Percentiles rank a stretch among this genome's conserved stretches.
Evolutionary conservation across 306 rosid species (phyloP).

Genomic region (Prunus campanulata): DNA sequence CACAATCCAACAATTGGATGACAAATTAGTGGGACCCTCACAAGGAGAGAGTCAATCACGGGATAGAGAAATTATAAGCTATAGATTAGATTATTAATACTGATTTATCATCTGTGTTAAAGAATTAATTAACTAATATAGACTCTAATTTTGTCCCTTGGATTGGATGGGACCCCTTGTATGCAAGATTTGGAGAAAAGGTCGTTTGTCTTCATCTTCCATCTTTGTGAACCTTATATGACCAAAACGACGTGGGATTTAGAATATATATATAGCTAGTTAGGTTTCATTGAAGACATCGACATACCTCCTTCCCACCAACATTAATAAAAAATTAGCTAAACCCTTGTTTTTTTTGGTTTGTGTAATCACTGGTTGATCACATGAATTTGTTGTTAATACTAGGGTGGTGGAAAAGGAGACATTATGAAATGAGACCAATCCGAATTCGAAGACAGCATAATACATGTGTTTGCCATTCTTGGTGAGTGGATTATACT

Average conservation of each 20-base stretch:
- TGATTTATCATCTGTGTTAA: constrained; percentile 11
- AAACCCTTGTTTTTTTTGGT: neutral
- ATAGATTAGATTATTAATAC: constrained; percentile 6
- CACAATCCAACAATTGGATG: constrained; percentile 15
- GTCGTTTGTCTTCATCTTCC: constrained; percentile 43
- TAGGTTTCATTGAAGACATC: constrained; percentile 23
- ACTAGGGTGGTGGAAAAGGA: constrained; percentile 39
- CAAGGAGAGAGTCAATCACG: constrained; percentile 54
- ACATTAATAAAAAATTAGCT: constrained; percentile 23
- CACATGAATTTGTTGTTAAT: constrained; percentile 24
- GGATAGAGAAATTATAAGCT: constrained; percentile 28
- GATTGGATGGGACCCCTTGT: constrained; percentile 12
- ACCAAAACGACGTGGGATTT: constrained; percentile 25
- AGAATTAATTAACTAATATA: constrained; percentile 11
- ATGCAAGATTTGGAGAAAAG: constrained; percentile 53
- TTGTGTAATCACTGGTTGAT: constrained; percentile 21
- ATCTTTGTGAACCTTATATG: neutral
- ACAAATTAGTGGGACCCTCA: constrained; percentile 19
- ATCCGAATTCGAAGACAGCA: constrained; percentile 30
- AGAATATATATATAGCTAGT: constrained; percentile 2
- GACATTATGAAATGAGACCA: constrained; percentile 27
- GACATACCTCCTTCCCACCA: constrained; percentile 28
- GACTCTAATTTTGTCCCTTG: neutral
- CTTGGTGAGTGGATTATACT: constrained; percentile 24
- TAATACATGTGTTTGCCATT: constrained; percentile 53